Conservation (phyloP, 2,329 filamentous ascomycete genomes). For the Monosporascus sp. region DNA sequence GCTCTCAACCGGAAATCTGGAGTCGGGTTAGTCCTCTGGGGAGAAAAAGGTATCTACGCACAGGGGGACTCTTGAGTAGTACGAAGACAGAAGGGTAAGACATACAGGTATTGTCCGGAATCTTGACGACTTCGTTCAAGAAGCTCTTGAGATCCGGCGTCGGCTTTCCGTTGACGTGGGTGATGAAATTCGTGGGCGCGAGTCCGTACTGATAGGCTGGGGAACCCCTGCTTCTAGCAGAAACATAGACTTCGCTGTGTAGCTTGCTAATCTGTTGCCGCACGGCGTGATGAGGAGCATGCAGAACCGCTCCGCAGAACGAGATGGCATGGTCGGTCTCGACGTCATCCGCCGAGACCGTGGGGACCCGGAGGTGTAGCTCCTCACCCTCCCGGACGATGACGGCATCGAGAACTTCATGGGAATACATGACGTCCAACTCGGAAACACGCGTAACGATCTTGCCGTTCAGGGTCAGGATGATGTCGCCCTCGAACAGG, state of each 20-base stretch:
- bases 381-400: slow-evolving; percentile 83
- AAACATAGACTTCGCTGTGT: slow-evolving; percentile 94
- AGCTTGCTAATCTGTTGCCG: slow-evolving; percentile 96
- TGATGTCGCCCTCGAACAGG: slow-evolving; percentile 84
- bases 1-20: slow-evolving; percentile 88
- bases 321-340: slow-evolving; percentile 90
- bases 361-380: slow-evolving; percentile 71
- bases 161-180: slow-evolving; percentile 83
- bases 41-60: background rate
- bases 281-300: slow-evolving; percentile 92
- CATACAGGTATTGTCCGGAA: slow-evolving; percentile 89
- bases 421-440: slow-evolving; percentile 93
- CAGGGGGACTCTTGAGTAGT: slow-evolving; percentile 7
- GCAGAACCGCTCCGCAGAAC: slow-evolving; percentile 92
- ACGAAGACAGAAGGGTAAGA: background rate
- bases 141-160: slow-evolving; percentile 82
- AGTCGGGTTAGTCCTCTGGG: slow-evolving; percentile 14
- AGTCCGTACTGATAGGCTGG: slow-evolving; percentile 87
- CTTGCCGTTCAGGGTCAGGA: slow-evolving; percentile 84
- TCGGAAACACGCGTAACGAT: slow-evolving; percentile 91
- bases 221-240: slow-evolving; percentile 75
- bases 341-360: slow-evolving; percentile 81
- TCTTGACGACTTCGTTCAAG: slow-evolving; percentile 74
- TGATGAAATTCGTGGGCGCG: slow-evolving; percentile 95
- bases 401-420: slow-evolving; percentile 75